These are phyloP conservation scores for Plicaturopsis crispa DNA, from an alignment of 768 basidiomycete genomes.

Conservation along the genomic window DNA sequence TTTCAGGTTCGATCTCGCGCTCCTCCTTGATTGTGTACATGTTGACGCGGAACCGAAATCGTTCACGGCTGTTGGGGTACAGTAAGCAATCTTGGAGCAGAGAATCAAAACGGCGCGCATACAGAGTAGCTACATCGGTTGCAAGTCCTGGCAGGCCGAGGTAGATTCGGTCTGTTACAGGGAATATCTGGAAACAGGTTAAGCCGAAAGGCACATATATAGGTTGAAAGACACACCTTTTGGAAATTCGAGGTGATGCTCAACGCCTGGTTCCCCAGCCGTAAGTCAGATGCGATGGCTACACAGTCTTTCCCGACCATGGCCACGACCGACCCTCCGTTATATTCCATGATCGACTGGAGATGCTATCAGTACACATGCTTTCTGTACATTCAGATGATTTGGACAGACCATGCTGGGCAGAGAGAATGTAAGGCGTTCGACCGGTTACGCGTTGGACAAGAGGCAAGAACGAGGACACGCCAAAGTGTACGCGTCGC, in stretches of 20 bases:
- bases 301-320: constrained; percentile 99
- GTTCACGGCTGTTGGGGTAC: constrained; percentile 57
- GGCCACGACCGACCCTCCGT: constrained; percentile 98
- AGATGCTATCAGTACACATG: constrained; percentile 4
- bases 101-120: constrained; percentile 18
- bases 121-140: constrained; percentile 92
- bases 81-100: constrained; percentile 2
- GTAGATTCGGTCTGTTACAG: constrained; percentile 87
- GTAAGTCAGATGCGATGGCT: constrained; percentile 92
- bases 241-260: constrained; percentile 90
- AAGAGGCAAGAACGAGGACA: background rate
- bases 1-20: constrained; percentile 91
- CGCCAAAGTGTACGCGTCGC: no score
- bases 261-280: constrained; percentile 82
- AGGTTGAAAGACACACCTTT: constrained; percentile 50
- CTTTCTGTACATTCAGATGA: constrained; percentile 3
- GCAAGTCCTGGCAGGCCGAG: constrained; percentile 89
- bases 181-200: constrained; percentile 65
- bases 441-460: background rate
- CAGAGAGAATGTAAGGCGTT: background rate
- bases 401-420: constrained; percentile 16
- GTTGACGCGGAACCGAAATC: constrained; percentile 90
- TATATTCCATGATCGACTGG: constrained; percentile 86
- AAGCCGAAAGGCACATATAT: constrained; percentile 2
- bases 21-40: constrained; percentile 99